Evolutionary conservation across 768 basidiomycete species (phyloP).

Genomic region (Phlebiopsis gigantea): DNA sequence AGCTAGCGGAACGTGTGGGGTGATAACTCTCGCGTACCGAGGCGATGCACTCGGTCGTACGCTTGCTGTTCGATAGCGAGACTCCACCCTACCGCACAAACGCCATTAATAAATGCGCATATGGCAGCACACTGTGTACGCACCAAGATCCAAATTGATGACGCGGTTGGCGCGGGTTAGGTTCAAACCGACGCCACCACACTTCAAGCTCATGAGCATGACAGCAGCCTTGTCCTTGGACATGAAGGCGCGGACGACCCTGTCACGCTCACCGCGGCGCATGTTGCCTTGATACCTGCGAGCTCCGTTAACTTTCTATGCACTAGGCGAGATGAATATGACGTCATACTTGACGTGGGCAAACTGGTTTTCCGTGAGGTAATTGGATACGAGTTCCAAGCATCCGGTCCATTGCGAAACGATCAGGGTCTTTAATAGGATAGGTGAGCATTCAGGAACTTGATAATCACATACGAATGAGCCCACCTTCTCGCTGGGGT

Average conservation of each 20-base stretch:
- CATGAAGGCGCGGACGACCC: constrained; percentile 57
- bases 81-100: constrained; percentile 40
- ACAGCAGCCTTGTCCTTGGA: constrained; percentile 47
- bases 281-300: constrained; percentile 57
- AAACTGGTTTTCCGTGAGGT: constrained; percentile 48
- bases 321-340: neutral
- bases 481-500: constrained; percentile 57
- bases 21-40: constrained; percentile 35
- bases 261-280: constrained; percentile 45
- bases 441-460: constrained; percentile 2
- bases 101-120: neutral
- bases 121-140: neutral
- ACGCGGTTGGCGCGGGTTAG: constrained; percentile 61
- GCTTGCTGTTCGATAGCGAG: constrained; percentile 59
- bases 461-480: neutral
- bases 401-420: constrained; percentile 71
- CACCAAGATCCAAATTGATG: constrained; percentile 49
- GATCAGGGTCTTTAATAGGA: constrained; percentile 46
- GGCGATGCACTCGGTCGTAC: constrained; percentile 39
- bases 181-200: constrained; percentile 54
- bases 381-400: constrained; percentile 57
- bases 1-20: neutral
- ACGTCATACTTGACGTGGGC: constrained; percentile 56
- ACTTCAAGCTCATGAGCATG: constrained; percentile 62
- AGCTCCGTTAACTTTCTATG: neutral